Conservation (phyloP, 164 flowering plant species). For the Chimonanthus salicifolius region DNA sequence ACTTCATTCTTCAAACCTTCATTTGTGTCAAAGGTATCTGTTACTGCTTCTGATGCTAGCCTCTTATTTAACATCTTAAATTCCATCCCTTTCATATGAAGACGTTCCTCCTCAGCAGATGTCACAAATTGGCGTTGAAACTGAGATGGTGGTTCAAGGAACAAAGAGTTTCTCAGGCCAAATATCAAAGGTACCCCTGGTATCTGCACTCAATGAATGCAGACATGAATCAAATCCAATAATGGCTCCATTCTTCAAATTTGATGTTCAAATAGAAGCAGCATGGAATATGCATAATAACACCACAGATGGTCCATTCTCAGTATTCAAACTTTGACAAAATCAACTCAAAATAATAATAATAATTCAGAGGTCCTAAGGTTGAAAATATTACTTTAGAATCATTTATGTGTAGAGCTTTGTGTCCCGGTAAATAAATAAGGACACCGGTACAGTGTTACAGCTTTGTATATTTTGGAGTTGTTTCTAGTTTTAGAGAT, state of each 20-base stretch:
- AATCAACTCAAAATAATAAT: not conserved
- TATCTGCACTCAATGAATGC: slow-evolving; percentile 36
- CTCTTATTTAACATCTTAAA: slow-evolving; percentile 36
- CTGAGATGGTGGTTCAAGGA: slow-evolving; percentile 65
- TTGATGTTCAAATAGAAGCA: not conserved
- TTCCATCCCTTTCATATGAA: slow-evolving; percentile 58
- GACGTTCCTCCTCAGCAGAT: slow-evolving; percentile 54
- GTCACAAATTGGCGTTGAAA: slow-evolving; percentile 56
- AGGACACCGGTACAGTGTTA: too few relatives aligned
- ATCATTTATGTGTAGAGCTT: too few relatives aligned
- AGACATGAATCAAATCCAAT: not conserved
- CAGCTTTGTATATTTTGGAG: too few relatives aligned
- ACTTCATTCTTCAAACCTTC: slow-evolving; percentile 27
- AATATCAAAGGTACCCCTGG: slow-evolving; percentile 80
- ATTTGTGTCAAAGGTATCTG: slow-evolving; percentile 21
- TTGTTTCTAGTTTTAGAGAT: too few relatives aligned
- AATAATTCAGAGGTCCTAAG: too few relatives aligned
- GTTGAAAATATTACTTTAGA: too few relatives aligned
- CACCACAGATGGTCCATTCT: not conserved
- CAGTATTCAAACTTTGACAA: not conserved
- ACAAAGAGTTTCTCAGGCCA: slow-evolving; percentile 62
- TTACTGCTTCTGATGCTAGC: slow-evolving; percentile 14
- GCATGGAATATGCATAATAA: not conserved
- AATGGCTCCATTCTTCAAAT: not conserved
- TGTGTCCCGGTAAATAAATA: too few relatives aligned